phyloP scores from a whole-genome alignment of 2,329 filamentous ascomycete species.

The Parascedosporium putredinis region DNA sequence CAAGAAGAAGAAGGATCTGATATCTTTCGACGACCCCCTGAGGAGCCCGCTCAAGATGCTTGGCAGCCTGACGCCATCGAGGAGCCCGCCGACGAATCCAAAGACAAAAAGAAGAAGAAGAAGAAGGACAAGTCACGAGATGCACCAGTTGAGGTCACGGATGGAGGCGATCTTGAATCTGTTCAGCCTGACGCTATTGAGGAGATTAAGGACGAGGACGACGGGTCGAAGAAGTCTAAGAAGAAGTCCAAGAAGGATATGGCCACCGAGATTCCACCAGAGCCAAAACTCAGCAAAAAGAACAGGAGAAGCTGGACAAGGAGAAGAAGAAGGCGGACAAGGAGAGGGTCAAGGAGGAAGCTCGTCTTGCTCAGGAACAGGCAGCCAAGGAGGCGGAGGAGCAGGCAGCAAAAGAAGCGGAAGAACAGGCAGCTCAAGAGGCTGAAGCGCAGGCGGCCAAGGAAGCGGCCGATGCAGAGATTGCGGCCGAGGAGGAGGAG shows the following conservation, averaged over 20 bases:
- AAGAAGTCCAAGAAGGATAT: conserved; percentile 33
- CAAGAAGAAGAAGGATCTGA: conserved; percentile 24
- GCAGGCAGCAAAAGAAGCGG: conserved; percentile 15
- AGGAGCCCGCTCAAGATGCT: conserved; percentile 13
- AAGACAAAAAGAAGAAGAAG: conserved; percentile 21
- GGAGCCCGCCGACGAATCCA: conserved; percentile 30
- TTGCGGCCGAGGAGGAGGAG: conserved; percentile 23
- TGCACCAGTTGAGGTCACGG: conserved; percentile 34
- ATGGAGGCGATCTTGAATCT: conserved; percentile 34
- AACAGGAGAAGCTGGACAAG: conserved; percentile 40
- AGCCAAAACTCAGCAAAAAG: conserved; percentile 38
- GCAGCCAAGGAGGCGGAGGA: conserved; percentile 20
- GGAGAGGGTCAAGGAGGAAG: conserved; percentile 11
- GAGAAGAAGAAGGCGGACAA: conserved; percentile 27
- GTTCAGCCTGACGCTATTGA: conserved; percentile 35
- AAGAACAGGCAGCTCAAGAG: conserved; percentile 16
- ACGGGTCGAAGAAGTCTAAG: conserved; percentile 20
- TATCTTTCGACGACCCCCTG: conserved; percentile 14
- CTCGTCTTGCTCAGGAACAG: conserved; percentile 15
- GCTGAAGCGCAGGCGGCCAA: conserved; percentile 14
- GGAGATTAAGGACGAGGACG: conserved; percentile 29
- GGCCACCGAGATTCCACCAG: conserved; percentile 32
- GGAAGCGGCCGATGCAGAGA: conserved; percentile 13
- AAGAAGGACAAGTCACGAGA: conserved; percentile 41
- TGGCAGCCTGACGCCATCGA: conserved; percentile 31